phyloP scores from a whole-genome alignment of 371 early-diverging fungal species.

The Haplosporangium sp. region DNA sequence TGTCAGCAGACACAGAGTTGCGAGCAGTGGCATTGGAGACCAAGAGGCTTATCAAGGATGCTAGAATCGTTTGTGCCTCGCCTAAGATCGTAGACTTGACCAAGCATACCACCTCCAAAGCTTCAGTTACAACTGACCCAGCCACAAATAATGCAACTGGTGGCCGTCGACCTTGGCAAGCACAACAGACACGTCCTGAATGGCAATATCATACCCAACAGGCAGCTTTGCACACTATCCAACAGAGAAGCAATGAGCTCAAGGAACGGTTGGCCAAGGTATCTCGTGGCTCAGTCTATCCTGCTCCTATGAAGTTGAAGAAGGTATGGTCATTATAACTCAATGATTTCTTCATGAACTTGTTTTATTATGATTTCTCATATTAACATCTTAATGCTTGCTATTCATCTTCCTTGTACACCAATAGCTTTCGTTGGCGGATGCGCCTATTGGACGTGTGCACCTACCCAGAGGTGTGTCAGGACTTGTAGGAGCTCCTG shows the following conservation, averaged over 20 bases:
- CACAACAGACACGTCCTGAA: slow-evolving; percentile 67
- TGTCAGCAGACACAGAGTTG: slow-evolving; percentile 36
- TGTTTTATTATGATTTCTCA: not conserved
- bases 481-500: slow-evolving; percentile 28
- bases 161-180: slow-evolving; percentile 66
- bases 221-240: slow-evolving; percentile 72
- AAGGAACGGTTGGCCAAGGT: slow-evolving; percentile 58
- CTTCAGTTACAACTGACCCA: slow-evolving; percentile 29
- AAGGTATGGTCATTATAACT: slow-evolving; percentile 23
- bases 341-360: not conserved
- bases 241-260: slow-evolving; percentile 71
- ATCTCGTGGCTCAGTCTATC: slow-evolving; percentile 13
- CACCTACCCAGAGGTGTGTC: slow-evolving; percentile 37
- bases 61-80: slow-evolving; percentile 63
- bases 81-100: slow-evolving; percentile 67
- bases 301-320: slow-evolving; percentile 34
- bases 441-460: slow-evolving; percentile 47
- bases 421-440: slow-evolving; percentile 36
- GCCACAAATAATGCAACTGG: slow-evolving; percentile 14
- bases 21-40: slow-evolving; percentile 56
- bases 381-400: not conserved
- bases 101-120: slow-evolving; percentile 36
- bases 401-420: not conserved
- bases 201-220: slow-evolving; percentile 82
- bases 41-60: slow-evolving; percentile 59